Evolutionary conservation across 345 rosid genomes (phyloP), one percentile per base, ranked within the genome.

Genomic region (Corchorus capsularis): DNA sequence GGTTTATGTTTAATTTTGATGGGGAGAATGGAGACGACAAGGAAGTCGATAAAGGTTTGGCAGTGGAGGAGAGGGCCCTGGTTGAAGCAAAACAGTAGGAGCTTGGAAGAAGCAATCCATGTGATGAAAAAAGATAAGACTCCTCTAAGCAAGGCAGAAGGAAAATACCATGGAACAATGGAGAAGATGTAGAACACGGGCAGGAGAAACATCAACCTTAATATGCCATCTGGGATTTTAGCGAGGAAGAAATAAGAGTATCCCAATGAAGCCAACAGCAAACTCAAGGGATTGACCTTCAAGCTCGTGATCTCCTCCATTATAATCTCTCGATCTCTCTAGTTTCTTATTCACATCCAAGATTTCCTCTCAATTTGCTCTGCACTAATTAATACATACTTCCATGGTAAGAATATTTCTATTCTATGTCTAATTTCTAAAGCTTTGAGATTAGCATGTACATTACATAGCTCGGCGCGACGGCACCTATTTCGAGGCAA

Each of bases 21-120:
- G 0, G 81, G 84, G 11, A 77, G 41, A 46, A 77, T 10, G 34
- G 81, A 19, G 32, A 77, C 6, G 1, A 49, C 43, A 12, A 63
- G 11, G 11, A 81, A 81, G 45, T 77, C 79, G 17, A 52, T 0
- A 59, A 16, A 73, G 68, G 37, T 57, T 37, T 41, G 27, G 72
- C 37, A 14, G 62, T 37, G 35, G 4, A 37, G 0, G 22, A 81
- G 72, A 65, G 78, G 84, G 32, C 75, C 81, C 22, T 55, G 56
- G 54, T 69, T 8, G 72, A 73, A 77, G 53, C 75, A 67, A 41
- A 77, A 74, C 78, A 73, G 80, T 34, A 81, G 59, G 50, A 81
- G 78, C 62, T 77, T 81, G 78, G 78, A 81, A 53, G 84, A 81
- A 35, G 81, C 22, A 27, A 81, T 77, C 84, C 84, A 81, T 41